A percentile compares a stretch with the other conserved stretches of the same genome.
These are phyloP conservation scores for Pterula multifida DNA, from an alignment of 1,284 basidiomycete species.

Conservation along the genomic window DNA sequence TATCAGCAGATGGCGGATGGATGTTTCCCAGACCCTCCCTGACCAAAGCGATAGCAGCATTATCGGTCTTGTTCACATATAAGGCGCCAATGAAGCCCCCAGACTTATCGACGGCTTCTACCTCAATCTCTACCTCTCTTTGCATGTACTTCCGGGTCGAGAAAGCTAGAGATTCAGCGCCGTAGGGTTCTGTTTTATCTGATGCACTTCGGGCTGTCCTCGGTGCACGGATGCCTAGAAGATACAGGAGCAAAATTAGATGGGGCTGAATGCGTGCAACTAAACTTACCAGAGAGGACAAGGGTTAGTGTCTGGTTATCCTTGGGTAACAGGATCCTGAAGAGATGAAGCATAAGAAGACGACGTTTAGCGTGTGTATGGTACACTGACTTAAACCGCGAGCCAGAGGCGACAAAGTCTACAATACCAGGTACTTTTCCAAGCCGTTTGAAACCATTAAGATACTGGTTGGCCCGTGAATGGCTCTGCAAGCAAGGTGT, in stretches of 20 bases:
- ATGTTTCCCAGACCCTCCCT: slow-evolving; percentile 80
- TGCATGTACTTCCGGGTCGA: slow-evolving; percentile 79
- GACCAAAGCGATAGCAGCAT: slow-evolving; percentile 76
- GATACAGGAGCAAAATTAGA: slow-evolving; percentile 1
- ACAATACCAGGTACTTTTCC: slow-evolving; percentile 80
- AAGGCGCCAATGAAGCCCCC: slow-evolving; percentile 93
- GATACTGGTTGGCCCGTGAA: slow-evolving; percentile 70
- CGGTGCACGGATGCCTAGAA: slow-evolving; percentile 70
- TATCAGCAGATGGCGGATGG: slow-evolving; percentile 81
- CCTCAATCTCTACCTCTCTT: slow-evolving; percentile 88
- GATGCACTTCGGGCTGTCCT: slow-evolving; percentile 68
- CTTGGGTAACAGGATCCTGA: slow-evolving; percentile 75
- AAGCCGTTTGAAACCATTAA: slow-evolving; percentile 85
- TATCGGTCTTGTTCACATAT: slow-evolving; percentile 78
- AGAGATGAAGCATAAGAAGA: slow-evolving; percentile 4
- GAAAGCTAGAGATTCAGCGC: slow-evolving; percentile 75
- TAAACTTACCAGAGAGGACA: slow-evolving; percentile 73
- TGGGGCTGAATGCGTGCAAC: slow-evolving; percentile 7
- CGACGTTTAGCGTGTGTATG: not conserved
- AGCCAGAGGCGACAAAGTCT: slow-evolving; percentile 89
- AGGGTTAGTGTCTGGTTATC: slow-evolving; percentile 87
- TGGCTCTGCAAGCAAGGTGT: too few species aligned
- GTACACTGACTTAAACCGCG: slow-evolving; percentile 73
- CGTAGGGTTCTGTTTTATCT: slow-evolving; percentile 88
- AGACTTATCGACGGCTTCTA: slow-evolving; percentile 85